phyloP scores from a whole-genome alignment of 1,284 basidiomycete species.

The Cryptococcus depauperatus region DNA sequence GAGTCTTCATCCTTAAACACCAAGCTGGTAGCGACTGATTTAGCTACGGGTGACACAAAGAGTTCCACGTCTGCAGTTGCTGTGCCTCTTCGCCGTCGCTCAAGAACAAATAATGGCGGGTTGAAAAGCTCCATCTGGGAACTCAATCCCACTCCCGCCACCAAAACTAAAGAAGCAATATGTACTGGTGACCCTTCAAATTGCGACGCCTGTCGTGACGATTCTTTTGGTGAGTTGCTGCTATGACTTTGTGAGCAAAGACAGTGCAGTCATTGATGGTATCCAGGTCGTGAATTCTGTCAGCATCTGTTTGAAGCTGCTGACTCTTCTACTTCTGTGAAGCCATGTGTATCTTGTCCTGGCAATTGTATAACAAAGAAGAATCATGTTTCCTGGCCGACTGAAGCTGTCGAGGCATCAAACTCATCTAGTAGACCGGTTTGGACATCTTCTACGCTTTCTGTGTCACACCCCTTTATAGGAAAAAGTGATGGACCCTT shows the following conservation, averaged over 20 bases:
- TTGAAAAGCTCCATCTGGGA: constrained; percentile 26
- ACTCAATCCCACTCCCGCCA: constrained; percentile 17
- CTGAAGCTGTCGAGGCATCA: not conserved
- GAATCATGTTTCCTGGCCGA: constrained; percentile 12
- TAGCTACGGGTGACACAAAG: constrained; percentile 3
- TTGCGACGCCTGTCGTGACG: constrained; percentile 43
- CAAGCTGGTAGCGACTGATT: constrained; percentile 1
- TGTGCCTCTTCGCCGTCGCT: constrained; percentile 12
- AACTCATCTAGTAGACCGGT: constrained; percentile 1
- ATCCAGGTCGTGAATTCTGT: constrained; percentile 81
- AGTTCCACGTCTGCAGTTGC: constrained; percentile 8
- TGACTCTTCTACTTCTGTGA: constrained; percentile 28
- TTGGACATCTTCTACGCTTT: constrained; percentile 1
- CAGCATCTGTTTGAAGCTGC: constrained; percentile 56
- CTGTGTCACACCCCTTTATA: not conserved
- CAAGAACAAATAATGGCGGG: constrained; percentile 7
- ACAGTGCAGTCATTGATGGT: not conserved
- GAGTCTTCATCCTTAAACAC: not conserved
- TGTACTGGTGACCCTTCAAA: constrained; percentile 45
- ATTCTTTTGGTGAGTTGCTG: constrained; percentile 37
- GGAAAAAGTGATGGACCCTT: constrained; percentile 7
- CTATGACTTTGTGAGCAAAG: not conserved
- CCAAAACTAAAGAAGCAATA: constrained; percentile 28
- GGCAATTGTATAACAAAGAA: constrained; percentile 27
- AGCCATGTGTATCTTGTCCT: constrained; percentile 20